These are phyloP conservation scores for Leccinum longicurvipes DNA, from an alignment of 768 basidiomycete genomes.

Conservation along the genomic window DNA sequence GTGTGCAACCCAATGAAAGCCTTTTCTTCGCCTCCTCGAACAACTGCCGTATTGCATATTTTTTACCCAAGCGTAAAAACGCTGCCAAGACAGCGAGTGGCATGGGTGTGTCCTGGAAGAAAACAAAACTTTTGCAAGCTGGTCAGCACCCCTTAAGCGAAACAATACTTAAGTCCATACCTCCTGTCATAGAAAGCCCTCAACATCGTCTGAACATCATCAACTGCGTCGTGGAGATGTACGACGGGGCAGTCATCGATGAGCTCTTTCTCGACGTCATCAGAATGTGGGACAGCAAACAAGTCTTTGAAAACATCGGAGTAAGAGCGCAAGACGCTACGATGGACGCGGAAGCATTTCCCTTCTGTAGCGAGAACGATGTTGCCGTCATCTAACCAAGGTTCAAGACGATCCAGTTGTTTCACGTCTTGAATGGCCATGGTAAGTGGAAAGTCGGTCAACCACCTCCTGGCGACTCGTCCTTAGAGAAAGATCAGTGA, in stretches of 20 bases:
- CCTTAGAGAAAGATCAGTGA: background rate
- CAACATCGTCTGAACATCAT: constrained; percentile 16
- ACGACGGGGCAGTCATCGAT: constrained; percentile 23
- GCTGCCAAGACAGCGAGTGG: constrained; percentile 5
- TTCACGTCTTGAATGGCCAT: background rate
- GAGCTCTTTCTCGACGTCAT: background rate
- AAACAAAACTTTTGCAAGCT: constrained; percentile 3
- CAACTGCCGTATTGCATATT: constrained; percentile 11
- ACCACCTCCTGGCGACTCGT: background rate
- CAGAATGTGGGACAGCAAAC: constrained; percentile 17
- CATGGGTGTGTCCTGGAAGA: constrained; percentile 7
- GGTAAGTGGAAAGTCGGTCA: background rate
- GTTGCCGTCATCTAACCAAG: constrained; percentile 32
- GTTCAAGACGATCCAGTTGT: constrained; percentile 7
- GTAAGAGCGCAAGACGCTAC: constrained; percentile 23
- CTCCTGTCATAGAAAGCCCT: constrained; percentile 19
- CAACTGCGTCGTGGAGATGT: constrained; percentile 11
- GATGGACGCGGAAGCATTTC: constrained; percentile 33
- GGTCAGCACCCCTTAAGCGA: background rate
- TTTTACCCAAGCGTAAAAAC: constrained; percentile 15
- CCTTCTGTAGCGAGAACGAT: constrained; percentile 25
- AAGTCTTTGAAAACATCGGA: constrained; percentile 32
- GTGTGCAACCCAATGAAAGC: background rate
- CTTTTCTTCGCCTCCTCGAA: constrained; percentile 8
- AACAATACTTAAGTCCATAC: background rate